These are phyloP conservation scores for Jamesozyma gamospora DNA, from an alignment of 805 yeast genomes.

Conservation along the genomic window DNA sequence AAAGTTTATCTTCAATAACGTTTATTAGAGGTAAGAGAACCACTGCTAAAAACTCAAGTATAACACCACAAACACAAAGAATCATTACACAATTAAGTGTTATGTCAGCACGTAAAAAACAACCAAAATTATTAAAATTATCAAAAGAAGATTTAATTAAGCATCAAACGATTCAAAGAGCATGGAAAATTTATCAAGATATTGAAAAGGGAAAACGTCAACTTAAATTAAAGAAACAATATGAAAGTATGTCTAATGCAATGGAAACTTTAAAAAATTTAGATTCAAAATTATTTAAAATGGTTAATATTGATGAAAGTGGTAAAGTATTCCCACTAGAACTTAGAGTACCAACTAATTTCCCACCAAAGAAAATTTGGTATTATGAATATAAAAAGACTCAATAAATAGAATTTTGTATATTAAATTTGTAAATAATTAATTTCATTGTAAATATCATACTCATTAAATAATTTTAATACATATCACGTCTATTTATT, in stretches of 20 bases:
- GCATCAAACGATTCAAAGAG: constrained; percentile 71
- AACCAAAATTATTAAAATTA: constrained; percentile 70
- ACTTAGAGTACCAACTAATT: constrained; percentile 79
- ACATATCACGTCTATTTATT: no score
- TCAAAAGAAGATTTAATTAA: constrained; percentile 68
- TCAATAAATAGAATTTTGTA: no score
- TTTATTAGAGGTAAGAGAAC: constrained; percentile 44
- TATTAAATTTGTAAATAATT: neutral
- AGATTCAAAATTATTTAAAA: constrained; percentile 46
- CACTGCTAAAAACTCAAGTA: constrained; percentile 22
- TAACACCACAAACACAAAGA: constrained; percentile 40
- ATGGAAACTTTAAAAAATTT: constrained; percentile 53
- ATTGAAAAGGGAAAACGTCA: constrained; percentile 37
- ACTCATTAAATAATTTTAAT: no score
- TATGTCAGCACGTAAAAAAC: constrained; percentile 76
- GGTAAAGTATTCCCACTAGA: constrained; percentile 70
- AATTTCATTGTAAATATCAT: neutral
- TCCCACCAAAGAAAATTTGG: constrained; percentile 52
- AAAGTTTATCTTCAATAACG: neutral
- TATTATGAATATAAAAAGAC: constrained; percentile 6
- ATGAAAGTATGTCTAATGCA: constrained; percentile 54
- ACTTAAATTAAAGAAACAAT: constrained; percentile 47
- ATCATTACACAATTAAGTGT: constrained; percentile 57
- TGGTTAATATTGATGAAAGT: constrained; percentile 49
- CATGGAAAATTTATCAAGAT: constrained; percentile 63